A percentile compares a stretch with the other conserved stretches of the same genome.
phyloP scores from a whole-genome alignment of 1,284 basidiomycete genomes.

The Neolentinus lepideus region DNA sequence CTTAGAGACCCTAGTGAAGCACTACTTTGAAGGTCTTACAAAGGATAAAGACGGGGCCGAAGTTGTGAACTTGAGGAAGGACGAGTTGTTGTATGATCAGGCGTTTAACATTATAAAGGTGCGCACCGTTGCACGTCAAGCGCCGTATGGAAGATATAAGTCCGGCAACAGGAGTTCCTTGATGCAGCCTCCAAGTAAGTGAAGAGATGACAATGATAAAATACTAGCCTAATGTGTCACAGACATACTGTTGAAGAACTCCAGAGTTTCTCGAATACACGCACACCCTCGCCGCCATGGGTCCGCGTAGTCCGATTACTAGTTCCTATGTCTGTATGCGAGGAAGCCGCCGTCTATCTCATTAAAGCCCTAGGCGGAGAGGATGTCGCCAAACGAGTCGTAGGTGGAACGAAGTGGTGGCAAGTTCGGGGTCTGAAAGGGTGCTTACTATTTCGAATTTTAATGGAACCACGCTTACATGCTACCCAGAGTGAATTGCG shows the following conservation, averaged over 20 bases:
- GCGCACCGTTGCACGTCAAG: constrained; percentile 10
- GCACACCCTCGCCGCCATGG: constrained; percentile 86
- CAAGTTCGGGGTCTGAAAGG: constrained; percentile 77
- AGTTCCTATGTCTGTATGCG: constrained; percentile 71
- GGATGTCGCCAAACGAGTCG: constrained; percentile 62
- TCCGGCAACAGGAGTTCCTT: constrained; percentile 44
- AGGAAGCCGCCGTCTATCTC: constrained; percentile 72
- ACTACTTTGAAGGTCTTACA: constrained; percentile 67
- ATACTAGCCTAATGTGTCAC: neutral
- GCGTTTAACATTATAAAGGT: constrained; percentile 80
- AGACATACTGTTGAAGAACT: constrained; percentile 81
- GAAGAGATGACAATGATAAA: neutral
- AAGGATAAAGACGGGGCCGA: constrained; percentile 29
- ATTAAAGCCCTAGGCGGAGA: constrained; percentile 83
- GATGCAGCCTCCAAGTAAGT: constrained; percentile 46
- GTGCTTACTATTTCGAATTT: constrained; percentile 30
- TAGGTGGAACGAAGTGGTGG: constrained; percentile 97
- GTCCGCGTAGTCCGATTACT: constrained; percentile 72
- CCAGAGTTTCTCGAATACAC: constrained; percentile 80
- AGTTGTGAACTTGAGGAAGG: constrained; percentile 45
- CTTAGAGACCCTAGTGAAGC: constrained; percentile 74
- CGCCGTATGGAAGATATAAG: neutral
- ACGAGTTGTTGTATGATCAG: constrained; percentile 80
- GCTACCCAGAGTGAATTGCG: constrained; percentile 67
- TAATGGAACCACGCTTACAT: neutral